These are phyloP conservation scores for Aspergillus hiratsukae DNA, from an alignment of 2,329 filamentous ascomycete genomes.

Conservation along the genomic window DNA sequence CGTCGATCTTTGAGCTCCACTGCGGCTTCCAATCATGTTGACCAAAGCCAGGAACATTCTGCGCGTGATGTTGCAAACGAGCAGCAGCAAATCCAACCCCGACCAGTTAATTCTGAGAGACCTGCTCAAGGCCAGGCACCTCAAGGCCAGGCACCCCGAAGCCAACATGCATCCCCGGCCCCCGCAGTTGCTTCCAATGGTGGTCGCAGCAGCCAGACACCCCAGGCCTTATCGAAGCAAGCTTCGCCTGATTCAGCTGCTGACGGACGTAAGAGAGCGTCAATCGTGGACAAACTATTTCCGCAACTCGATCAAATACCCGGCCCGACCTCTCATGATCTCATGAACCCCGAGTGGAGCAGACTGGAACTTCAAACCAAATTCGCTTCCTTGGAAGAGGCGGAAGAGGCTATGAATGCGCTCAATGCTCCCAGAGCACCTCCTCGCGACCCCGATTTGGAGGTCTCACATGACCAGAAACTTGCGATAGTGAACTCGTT, in stretches of 20 bases:
- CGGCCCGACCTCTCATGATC: neutral
- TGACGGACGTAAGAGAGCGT: neutral
- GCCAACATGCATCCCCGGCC: too few relatives aligned
- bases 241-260: neutral
- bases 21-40: neutral
- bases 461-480: slow-evolving; percentile 14
- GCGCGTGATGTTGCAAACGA: neutral
- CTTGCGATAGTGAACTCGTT: slow-evolving; percentile 26
- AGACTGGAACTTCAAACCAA: slow-evolving; percentile 6
- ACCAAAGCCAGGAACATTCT: neutral
- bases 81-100: neutral
- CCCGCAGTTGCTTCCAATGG: too few relatives aligned
- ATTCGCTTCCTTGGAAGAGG: slow-evolving; percentile 18
- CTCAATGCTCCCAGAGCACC: neutral
- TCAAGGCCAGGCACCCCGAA: too few relatives aligned
- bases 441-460: slow-evolving; percentile 24
- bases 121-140: too few relatives aligned
- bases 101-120: too few relatives aligned
- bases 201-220: too few relatives aligned
- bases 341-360: slow-evolving; percentile 8
- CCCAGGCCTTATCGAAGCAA: neutral
- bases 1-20: neutral
- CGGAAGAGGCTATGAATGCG: slow-evolving; percentile 16
- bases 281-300: neutral
- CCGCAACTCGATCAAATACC: neutral